Evolutionary conservation across 2,329 filamentous ascomycete genomes (phyloP), one percentile per base, ranked within the genome.

Genomic region (Talaromyces funiculosus): DNA sequence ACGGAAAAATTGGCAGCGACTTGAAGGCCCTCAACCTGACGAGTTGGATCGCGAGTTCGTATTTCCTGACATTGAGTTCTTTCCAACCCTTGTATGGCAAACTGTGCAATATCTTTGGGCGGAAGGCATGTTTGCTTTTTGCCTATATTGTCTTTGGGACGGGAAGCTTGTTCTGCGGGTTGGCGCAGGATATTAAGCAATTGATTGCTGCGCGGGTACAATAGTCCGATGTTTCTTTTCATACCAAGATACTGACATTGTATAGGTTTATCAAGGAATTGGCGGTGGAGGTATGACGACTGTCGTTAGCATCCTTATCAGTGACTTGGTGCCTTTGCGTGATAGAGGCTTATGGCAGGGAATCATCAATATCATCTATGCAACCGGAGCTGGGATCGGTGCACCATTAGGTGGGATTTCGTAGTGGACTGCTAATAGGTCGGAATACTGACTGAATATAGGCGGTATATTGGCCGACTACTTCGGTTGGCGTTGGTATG

Each of bases 1-100:
- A 90, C 0, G 89, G 85, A 0, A 90, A 92, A 9, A 96, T 97
- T 64, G 89, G 90, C 26, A 89, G 86, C 70, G 87, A 88, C 49
- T 96, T 96, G 74, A 81, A 87, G 61, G 95, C 90, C 0, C 84
- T 96, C 24, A 88, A 87, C 24, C 80, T 94, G 7, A 81, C 96
- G 45, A 92, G 90, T 0, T 96, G 92, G 92, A 85, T 96, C 8
- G 92, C 53, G 29, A 85, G 84, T 26, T 81, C 81, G 31, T 82
- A 92, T 71, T 88, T 91, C 67, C 79, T 92, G 57, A 90, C 89
- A 1, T 75, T 90, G 56, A 90, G 88, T 3, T 86, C 86, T 22
- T 90, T 88, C 66, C 89, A 92, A 69, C 89, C 89, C 0, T 75
- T 91, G 0, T 91, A 88, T 65, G 88, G 88, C 51, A 88, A 60